Base-by-base conservation (phyloP, 2,329 filamentous ascomycete species). In the Fusarium paranaense region DNA sequence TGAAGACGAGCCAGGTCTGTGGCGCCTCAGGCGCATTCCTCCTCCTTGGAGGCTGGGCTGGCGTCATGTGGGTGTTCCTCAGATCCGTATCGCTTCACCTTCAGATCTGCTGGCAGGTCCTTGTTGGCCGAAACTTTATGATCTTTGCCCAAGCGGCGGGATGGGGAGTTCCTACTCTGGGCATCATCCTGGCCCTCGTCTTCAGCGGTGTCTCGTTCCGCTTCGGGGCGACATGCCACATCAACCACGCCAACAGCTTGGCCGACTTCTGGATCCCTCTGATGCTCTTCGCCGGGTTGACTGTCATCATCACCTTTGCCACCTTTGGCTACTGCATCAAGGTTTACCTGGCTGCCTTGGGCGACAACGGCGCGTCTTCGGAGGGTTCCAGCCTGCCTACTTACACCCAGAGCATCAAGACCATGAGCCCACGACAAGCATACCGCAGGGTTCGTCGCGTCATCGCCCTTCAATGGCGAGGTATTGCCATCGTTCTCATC, bases 31-130 rank as follows among this genome's bases (percentile, higher is more conserved):
- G 97, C 11, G 89, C 95, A 1, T 92, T 98, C 74, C 85, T 99
- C 60, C 89, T 98, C 60, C 90, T 95, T 33, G 97, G 97, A 62
- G 97, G 95, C 50, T 94, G 95, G 88, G 89, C 91, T 33, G 94
- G 92, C 54, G 90, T 95, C 35, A 91, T 97, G 82, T 99, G 97
- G 96, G 91, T 95, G 73, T 97, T 98, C 81, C 88, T 98, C 69
- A 91, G 97, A 72, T 94, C 96, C 0, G 85, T 98, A 37, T 97
- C 95, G 6, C 92, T 99, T 78, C 97, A 99, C 83, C 90, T 99
- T 30, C 97, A 98, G 83, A 98, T 99, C 74, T 98, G 95, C 86
- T 99, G 97, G 97, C 95, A 98, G 82, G 89, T 97, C 37, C 91
- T 96, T 9, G 94, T 97, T 5, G 97, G 97, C 42, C 90, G 91